Evolutionary conservation across 2,329 filamentous ascomycete species (phyloP), one percentile per base, ranked within the genome.

Genomic region (Claviceps monticola): DNA sequence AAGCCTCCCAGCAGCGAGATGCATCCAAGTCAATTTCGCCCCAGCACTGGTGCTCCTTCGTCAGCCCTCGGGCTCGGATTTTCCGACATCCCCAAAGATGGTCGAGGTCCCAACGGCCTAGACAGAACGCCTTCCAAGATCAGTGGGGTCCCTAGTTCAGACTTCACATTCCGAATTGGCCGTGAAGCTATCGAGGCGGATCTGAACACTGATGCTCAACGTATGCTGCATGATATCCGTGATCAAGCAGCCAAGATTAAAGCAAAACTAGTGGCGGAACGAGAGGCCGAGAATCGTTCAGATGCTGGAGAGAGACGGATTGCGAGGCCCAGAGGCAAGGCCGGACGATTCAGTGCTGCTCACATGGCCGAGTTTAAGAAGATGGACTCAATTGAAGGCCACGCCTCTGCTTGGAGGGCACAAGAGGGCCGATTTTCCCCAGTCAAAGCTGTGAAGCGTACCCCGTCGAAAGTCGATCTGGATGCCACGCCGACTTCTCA

Each of bases 301-400:
- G 73, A 74, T 42, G 56, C 61, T 37, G 63, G 67, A 16, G 70
- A 68, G 39, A 83, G 91, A 57, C 88, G 82, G 66, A 86, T 95
- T 61, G 90, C 86, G 6, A 80, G 81, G 58, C 81, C 90, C 13
- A 94, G 84, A 69, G 83, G 87, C 58, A 90, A 84, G 64, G 77
- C 80, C 49, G 73, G 82, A 48, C 83, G 91, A 46, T 97, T 84
- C 69, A 95, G 88, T 64, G 84, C 88, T 56, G 82, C 80, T 39
- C 91, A 97, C 65, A 85, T 87, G 79, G 82, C 83, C 48, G 80
- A 91, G 62, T 96, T 97, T 71, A 88, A 88, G 69, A 97, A 95
- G 74, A 96, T 97, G 91, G 89, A 95, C 64, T 96, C 90, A 2
- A 96, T 97, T 62, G 87, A 82, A 44, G 83, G 83, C 56, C 90